phyloP scores from a whole-genome alignment of 257 asterid genomes.

The Echites panduratus region DNA sequence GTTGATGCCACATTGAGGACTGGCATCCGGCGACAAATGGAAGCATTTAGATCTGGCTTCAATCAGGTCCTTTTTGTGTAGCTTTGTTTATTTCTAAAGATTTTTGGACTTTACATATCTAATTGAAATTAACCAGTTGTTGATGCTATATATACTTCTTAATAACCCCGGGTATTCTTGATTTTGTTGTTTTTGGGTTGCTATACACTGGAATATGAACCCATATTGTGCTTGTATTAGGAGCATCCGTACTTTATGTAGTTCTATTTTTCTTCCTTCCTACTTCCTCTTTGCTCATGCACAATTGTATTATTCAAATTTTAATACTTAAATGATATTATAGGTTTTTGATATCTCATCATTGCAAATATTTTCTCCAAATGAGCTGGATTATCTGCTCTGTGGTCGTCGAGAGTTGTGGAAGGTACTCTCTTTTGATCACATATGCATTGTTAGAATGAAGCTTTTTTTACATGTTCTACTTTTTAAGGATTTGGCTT shows the following conservation, averaged over 20 bases:
- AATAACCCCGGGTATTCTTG: no score
- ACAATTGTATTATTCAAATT: neutral
- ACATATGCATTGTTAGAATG: neutral
- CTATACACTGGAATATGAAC: neutral
- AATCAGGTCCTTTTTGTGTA: constrained; percentile 51
- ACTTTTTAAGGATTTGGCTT: neutral
- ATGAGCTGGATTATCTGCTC: constrained; percentile 88
- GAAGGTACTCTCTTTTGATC: constrained; percentile 52
- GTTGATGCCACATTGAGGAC: constrained; percentile 80
- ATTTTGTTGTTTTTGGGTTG: neutral
- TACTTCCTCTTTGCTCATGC: neutral
- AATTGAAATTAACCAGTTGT: neutral
- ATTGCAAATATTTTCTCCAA: constrained; percentile 85
- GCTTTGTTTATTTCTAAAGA: neutral
- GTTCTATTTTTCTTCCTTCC: neutral
- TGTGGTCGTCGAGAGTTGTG: constrained; percentile 97
- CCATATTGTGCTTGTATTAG: neutral
- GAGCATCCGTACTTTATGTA: neutral
- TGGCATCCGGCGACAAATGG: constrained; percentile 79
- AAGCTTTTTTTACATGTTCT: neutral
- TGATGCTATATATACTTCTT: neutral
- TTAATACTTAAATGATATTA: constrained; percentile 6
- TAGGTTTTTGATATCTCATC: constrained; percentile 85
- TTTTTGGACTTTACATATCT: neutral
- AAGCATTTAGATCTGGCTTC: constrained; percentile 95